Evolutionary conservation across 345 rosid genomes (phyloP), one percentile per base, ranked within the genome.

Genomic region (Acer negundo): DNA sequence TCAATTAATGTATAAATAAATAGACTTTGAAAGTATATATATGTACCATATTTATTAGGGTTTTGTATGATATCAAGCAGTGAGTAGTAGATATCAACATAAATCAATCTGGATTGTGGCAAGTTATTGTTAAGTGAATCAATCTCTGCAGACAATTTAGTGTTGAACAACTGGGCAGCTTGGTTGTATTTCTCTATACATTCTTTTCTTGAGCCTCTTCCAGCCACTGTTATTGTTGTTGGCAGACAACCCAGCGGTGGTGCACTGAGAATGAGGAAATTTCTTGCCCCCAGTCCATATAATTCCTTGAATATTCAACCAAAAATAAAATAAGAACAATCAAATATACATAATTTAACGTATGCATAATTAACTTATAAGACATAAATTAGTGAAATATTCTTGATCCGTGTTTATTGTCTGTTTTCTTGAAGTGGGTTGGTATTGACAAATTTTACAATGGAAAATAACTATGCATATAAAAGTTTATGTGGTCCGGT

Each of bases 161-260:
- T 49, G 65, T 82, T 82, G 78, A 79, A 79, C 23, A 69, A 13
- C 22, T 53, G 2, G 8, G 78, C 80, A n/a, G 46, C 82, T 26
- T 53, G n/a, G 69, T 73, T 80, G 17, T 17, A 38, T 10, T 5
- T 11, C 0, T 44, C 74, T 28, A 8, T 11, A 56, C 81, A 83
- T 3, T 0, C 6, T 35, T 77, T 67, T 10, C 13, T 59, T 19
- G 63, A 59, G 46, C 1, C 9, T 74, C 72, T 20, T 78, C 81
- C 17, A 2, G 19, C 44, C 9, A 68, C 0, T 2, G 62, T 77
- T 63, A 72, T 73, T 10, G 1, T 35, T 59, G 6, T 1, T 11
- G 81, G 83, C 0, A 80, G 11, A 61, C 81, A 77, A 66, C 83
- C 86, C 67, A 80, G 22, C 1, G 83, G 79, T 13, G 78, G 7